Percentiles rank a stretch among this genome's conserved stretches.
phyloP scores from a whole-genome alignment of 139 green algal genomes.

The Chlamydomonas applanata region DNA sequence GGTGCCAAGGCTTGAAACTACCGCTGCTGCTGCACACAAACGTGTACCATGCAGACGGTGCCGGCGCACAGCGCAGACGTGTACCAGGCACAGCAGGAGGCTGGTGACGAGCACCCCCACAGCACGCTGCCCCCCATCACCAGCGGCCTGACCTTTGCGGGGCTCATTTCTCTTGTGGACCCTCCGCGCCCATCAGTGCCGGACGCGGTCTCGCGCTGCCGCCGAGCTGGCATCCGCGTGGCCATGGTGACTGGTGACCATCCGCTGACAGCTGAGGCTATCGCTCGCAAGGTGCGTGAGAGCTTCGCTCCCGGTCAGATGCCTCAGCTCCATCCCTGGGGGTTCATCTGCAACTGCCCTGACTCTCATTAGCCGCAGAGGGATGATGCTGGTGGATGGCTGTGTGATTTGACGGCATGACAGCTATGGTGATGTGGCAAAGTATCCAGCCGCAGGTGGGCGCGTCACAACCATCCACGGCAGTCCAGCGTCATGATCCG shows the following conservation, averaged over 20 bases:
- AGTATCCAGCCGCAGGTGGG: too few species aligned
- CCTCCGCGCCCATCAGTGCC: slow-evolving; percentile 65
- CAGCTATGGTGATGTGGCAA: too few species aligned
- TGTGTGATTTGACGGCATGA: too few species aligned
- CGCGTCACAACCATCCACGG: too few species aligned
- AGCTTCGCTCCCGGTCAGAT: too few species aligned
- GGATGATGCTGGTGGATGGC: too few species aligned
- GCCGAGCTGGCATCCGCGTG: slow-evolving; percentile 60
- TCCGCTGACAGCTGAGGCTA: slow-evolving; percentile 67
- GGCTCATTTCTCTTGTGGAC: slow-evolving; percentile 76
- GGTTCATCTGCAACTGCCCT: too few species aligned
- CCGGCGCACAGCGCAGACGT: slow-evolving; percentile 9
- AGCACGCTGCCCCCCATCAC: not conserved
- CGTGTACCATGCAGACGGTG: not conserved
- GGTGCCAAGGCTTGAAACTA: not conserved
- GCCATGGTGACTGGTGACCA: slow-evolving; percentile 81
- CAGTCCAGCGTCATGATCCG: too few species aligned
- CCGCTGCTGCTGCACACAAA: not conserved
- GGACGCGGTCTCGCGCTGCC: slow-evolving; percentile 51
- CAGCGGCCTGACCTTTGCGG: slow-evolving; percentile 64
- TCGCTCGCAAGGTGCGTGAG: slow-evolving; percentile 44
- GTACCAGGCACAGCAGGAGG: slow-evolving; percentile 19
- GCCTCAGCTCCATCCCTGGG: too few species aligned
- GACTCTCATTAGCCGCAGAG: too few species aligned
- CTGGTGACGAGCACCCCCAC: not conserved